Base-by-base conservation (phyloP, 345 rosid genomes). In the Draba incana region DNA sequence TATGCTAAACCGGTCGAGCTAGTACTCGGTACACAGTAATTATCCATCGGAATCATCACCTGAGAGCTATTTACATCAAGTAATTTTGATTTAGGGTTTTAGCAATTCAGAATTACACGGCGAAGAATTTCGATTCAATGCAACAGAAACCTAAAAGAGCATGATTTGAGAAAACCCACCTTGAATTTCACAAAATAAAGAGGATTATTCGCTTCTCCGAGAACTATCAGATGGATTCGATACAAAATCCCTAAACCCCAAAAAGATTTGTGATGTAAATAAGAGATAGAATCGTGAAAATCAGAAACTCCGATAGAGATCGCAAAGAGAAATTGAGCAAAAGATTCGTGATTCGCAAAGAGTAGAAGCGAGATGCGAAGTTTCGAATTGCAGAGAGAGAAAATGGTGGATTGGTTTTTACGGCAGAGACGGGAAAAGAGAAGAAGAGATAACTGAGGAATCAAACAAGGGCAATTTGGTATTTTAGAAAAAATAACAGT, bases 21-120 rank as follows among this genome's bases (percentile, higher is more conserved):
- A 41, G 64, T 62, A 23, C 70, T 75, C 65, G 78, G 74, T 41
- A 48, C 58, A 3, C 66, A 63, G 25, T 75, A 69, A 57, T 68
- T 69, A 55, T 75, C 79, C 70, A 75, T 69, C 48, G 79, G 79
- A 48, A 69, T 75, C 79, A 75, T 62, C 10, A n/a, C 74, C 16
- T 24, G 3, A 28, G 10, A 68, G 20, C 63, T 65, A 5, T 4
- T 39, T 52, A 31, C 38, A 27, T 5, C 27, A 28, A 37, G 6
- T 48, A 6, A 59, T 23, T n/a, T n/a, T 38, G 35, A 74, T 60
- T 74, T 60, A 59, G 68, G 71, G 61, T 57, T 65, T 68, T 60
- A 54, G 44, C n/a, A 2, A 45, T 55, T 47, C 24, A 50, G 16
- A 43, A 33, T 51, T 14, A 61, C 43, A 70, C 27, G 5, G 35